Base-by-base conservation (phyloP, 192 early-diverging fungal species). In the Mortierella antarctica region DNA sequence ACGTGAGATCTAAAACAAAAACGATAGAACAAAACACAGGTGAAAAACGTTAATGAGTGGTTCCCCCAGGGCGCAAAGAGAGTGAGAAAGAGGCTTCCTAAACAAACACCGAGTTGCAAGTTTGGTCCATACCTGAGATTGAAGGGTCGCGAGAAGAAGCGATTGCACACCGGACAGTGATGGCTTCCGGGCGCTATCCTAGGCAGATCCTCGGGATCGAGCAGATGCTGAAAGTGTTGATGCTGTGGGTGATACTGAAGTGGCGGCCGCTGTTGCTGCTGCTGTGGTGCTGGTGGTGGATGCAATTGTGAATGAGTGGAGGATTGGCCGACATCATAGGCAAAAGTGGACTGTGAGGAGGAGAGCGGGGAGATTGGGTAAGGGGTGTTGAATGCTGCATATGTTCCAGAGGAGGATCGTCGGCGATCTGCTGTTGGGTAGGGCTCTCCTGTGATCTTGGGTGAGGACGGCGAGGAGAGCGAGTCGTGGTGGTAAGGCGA, bases 401-500 rank as follows among this genome's bases (percentile, higher is more conserved):
- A 74, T 40, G 73, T 17, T 20, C 66, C 67, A 18, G 74, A 57
- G 0, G 59, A 60, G 3, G 74, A 64, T 10, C 74, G 65, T 9
- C 74, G 66, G 17, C 71, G 62, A 44, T 73, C 71, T 18, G 48
- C 54, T 14, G 53, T 52, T 1, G 41, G 53, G 2, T 60, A 41
- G 23, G 62, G 31, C 23, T 31, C 7, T 20, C 46, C 21, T 21
- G 65, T 12, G n/a, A 18, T 6, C 41, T 50, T 46, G 23, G 59
- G 46, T 7, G 58, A 71, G n/a, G 46, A 21, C 5, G 66, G 52
- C 17, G 23, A 14, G 8, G 60, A 60, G 0, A 72, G 6, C n/a
- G 73, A 56, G 23, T 75, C 66, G 12, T 56, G 67, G 59, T 67
- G 55, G 60, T 50, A 68, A 39, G 73, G 65, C 9, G 73, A 63